phyloP scores from a whole-genome alignment of 169 alveolate genomes.

The Plasmodium vivax region DNA sequence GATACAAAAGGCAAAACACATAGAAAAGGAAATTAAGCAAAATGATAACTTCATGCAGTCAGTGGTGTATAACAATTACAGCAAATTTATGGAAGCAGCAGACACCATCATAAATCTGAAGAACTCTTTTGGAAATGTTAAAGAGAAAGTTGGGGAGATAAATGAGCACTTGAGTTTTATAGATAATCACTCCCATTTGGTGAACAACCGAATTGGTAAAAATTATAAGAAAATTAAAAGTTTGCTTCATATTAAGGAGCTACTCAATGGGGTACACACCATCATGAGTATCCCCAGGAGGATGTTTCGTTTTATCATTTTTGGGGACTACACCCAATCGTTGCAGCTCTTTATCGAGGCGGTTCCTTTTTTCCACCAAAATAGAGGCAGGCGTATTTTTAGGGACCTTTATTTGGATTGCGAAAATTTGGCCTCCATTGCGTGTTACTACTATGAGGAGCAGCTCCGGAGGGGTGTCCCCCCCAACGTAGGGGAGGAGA shows the following conservation, averaged over 20 bases:
- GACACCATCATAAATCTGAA: conserved; percentile 87
- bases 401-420: conserved; percentile 34
- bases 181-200: conserved; percentile 15
- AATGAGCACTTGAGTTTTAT: conserved; percentile 20
- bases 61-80: conserved; percentile 91
- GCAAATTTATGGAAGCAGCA: conserved; percentile 89
- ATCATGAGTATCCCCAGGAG: conserved; percentile 63
- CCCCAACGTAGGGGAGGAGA: not conserved
- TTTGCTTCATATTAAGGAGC: conserved; percentile 58
- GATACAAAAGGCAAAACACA: conserved; percentile 31
- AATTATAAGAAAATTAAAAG: conserved; percentile 49
- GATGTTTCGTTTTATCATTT: conserved; percentile 21
- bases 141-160: conserved; percentile 55
- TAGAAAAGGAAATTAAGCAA: conserved; percentile 72
- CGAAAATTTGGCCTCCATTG: conserved; percentile 53
- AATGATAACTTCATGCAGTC: conserved; percentile 88
- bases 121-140: conserved; percentile 70
- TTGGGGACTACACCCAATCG: conserved; percentile 18
- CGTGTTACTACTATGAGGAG: conserved; percentile 34
- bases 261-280: conserved; percentile 18
- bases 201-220: not conserved
- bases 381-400: conserved; percentile 15
- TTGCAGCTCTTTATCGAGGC: conserved; percentile 40
- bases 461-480: not conserved
- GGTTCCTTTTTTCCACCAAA: conserved; percentile 40